Base-by-base conservation (phyloP, 768 basidiomycete species). In the Stropharia rugosoannulata region DNA sequence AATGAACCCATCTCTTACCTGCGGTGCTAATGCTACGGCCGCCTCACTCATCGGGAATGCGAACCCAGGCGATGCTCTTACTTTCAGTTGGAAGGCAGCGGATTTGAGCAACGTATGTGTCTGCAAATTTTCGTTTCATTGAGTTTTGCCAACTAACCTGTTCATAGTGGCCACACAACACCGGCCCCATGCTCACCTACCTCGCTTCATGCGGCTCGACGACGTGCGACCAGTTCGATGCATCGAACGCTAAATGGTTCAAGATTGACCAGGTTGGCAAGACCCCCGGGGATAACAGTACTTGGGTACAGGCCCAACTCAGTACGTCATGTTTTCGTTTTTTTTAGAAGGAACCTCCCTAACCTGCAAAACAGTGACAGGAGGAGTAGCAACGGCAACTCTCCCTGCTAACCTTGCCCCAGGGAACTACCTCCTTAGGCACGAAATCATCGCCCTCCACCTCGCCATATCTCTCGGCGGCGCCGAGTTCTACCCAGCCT, bases 401-500 rank as follows among this genome's bases (percentile, higher is more conserved):
- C 62, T 86, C 45, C 85, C 85, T 1, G 57, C 68, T 16, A 79
- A 77, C 43, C 66, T 93, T 51, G 75, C 82, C 2, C 70, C 86
- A 2, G 90, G 90, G 4, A 81, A 86, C 61, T 92, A 92, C 68
- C 74, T 93, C 56, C 68, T 91, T 64, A 87, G 90, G 1, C 85
- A 90, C 67, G 90, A 93, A 66, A 86, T 92, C 68, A 85, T 92
- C 66, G 85, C 86, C 9, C 80, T 92, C 12, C 90, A 92, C 63
- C 77, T 85, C 44, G 89, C 79, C 5, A 75, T 65, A n/a, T 59
- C 63, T 2, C 9, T 64, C 15, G 83, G 84, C 5, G 87, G 87
- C 16, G 90, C 88, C 0, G 90, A 93, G 70, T 93, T 91, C 70
- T 93, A 93, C 67, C 85, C 87, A 0, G 80, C 82, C 25, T 93